Evolutionary conservation across 495 filamentous ascomycete genomes (phyloP).

Genomic region (Cryomyces antarcticus): DNA sequence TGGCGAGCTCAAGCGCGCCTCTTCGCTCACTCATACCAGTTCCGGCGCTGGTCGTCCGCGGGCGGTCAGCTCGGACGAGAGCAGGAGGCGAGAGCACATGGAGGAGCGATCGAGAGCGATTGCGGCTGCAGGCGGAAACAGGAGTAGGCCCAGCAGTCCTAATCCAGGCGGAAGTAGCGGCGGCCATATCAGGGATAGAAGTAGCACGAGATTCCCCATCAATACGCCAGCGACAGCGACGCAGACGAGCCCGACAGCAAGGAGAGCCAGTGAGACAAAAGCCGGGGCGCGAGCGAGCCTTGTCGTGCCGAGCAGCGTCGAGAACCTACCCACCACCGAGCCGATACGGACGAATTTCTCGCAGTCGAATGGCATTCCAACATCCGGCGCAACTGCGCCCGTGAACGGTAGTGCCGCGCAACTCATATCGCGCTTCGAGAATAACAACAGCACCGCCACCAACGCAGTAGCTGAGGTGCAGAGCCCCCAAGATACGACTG

Average conservation of each 20-base stretch:
- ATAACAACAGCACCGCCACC: conserved; percentile 1
- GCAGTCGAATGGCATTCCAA: neutral
- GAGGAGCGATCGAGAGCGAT: conserved; percentile 79
- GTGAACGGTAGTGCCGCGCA: conserved; percentile 4
- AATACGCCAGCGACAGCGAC: neutral
- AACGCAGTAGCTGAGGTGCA: neutral
- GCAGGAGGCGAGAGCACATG: conserved; percentile 80
- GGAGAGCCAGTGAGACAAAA: conserved; percentile 27
- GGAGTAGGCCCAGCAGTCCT: conserved; percentile 57
- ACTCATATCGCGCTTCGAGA: neutral
- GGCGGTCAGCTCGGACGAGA: conserved; percentile 89
- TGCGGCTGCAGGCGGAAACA: conserved; percentile 22
- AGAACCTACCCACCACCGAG: conserved; percentile 5
- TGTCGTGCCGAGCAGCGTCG: conserved; percentile 27
- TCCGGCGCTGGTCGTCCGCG: conserved; percentile 43
- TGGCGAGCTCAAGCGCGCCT: conserved; percentile 83
- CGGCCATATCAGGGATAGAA: conserved; percentile 52
- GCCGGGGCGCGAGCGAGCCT: conserved; percentile 30
- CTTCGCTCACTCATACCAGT: conserved; percentile 36
- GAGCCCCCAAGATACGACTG: neutral
- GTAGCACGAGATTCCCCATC: conserved; percentile 73
- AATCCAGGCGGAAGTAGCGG: conserved; percentile 30
- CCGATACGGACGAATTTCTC: too few relatives aligned
- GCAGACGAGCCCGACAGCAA: conserved; percentile 33
- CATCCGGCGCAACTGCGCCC: conserved; percentile 7